phyloP scores from a whole-genome alignment of 768 basidiomycete species.

The Neoboletus subvelutipes region DNA sequence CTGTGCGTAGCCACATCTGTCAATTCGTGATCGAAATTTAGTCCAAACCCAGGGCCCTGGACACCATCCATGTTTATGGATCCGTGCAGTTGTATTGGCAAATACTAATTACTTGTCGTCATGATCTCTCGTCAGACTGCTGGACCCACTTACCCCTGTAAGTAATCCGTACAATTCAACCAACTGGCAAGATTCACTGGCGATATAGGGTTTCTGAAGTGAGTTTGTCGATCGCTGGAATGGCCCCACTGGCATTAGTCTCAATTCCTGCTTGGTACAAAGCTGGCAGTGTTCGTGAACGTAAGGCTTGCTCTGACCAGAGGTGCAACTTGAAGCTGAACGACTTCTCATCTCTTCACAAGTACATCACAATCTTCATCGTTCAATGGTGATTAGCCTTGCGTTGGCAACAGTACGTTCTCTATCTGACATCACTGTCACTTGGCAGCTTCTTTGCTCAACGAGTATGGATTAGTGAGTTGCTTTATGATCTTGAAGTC shows the following conservation, averaged over 20 bases:
- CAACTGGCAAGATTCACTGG: neutral
- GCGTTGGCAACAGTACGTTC: neutral
- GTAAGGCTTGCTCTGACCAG: slow-evolving; percentile 1
- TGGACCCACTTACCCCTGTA: neutral
- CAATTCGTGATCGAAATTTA: neutral
- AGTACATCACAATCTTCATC: slow-evolving; percentile 1
- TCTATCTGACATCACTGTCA: neutral
- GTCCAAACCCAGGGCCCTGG: neutral
- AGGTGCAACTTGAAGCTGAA: neutral
- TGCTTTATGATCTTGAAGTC: neutral
- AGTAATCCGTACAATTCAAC: neutral
- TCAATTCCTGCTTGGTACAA: neutral
- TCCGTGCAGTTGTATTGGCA: slow-evolving; percentile 5
- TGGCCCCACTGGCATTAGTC: too few relatives aligned
- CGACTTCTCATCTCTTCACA: neutral
- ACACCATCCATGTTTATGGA: slow-evolving; percentile 6
- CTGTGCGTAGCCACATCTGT: neutral
- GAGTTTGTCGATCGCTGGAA: neutral
- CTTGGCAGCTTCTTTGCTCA: slow-evolving; percentile 5
- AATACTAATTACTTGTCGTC: neutral
- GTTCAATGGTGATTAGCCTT: slow-evolving; percentile 4
- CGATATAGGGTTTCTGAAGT: neutral
- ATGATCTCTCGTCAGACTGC: neutral
- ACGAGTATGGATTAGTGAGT: slow-evolving; percentile 10
- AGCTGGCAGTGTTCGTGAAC: slow-evolving; percentile 1